A percentile compares a stretch with the other conserved stretches of the same genome.
phyloP scores from a whole-genome alignment of 352 stramenopile species.

The Phytophthora quininea region DNA sequence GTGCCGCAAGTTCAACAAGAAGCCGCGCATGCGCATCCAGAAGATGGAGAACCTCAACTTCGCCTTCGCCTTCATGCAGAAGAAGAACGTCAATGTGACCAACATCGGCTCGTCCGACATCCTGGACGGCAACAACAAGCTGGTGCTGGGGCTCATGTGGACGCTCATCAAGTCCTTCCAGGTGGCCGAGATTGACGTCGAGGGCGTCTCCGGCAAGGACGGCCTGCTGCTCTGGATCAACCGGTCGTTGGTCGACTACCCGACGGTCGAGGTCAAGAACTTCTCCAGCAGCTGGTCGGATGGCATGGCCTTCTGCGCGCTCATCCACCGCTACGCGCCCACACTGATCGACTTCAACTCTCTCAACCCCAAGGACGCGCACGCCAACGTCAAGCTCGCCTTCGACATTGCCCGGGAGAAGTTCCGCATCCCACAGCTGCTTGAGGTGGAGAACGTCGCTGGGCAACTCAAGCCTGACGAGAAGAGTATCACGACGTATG shows the following conservation, averaged over 20 bases:
- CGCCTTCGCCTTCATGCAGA: conserved; percentile 88
- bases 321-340: conserved; percentile 91
- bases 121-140: conserved; percentile 91
- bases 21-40: conserved; percentile 92
- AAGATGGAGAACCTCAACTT: conserved; percentile 94
- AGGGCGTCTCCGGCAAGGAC: conserved; percentile 91
- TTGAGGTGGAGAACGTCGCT: conserved; percentile 88
- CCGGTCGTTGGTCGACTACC: conserved; percentile 86
- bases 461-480: conserved; percentile 88
- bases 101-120: conserved; percentile 94
- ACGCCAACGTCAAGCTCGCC: conserved; percentile 79
- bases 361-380: conserved; percentile 66
- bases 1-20: conserved; percentile 92
- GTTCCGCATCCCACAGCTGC: conserved; percentile 87
- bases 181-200: conserved; percentile 86
- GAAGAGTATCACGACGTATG: conserved; percentile 93
- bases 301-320: conserved; percentile 89
- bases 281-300: conserved; percentile 89
- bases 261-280: conserved; percentile 85
- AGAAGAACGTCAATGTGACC: conserved; percentile 89
- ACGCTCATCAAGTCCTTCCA: conserved; percentile 93
- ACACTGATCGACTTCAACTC: conserved; percentile 86
- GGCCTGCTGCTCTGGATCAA: conserved; percentile 91
- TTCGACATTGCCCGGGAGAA: conserved; percentile 87
- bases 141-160: conserved; percentile 92